phyloP scores from a whole-genome alignment of 768 basidiomycete genomes.

The Serendipita indica region DNA sequence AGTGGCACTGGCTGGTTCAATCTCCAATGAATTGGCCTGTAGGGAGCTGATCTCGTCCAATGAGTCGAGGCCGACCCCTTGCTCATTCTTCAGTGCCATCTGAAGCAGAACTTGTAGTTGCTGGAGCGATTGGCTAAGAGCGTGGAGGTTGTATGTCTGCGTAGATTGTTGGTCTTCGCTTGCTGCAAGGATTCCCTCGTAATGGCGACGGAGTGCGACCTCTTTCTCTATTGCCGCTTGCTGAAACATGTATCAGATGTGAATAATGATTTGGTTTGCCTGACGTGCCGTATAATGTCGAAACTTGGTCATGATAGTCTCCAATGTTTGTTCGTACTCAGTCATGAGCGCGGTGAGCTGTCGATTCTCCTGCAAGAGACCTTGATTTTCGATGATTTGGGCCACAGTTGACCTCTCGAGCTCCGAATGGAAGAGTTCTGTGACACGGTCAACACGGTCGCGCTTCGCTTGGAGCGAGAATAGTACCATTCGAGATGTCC shows the following conservation, averaged over 20 bases:
- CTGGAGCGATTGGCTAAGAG: background rate
- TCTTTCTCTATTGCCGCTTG: conserved; percentile 87
- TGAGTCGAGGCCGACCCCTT: background rate
- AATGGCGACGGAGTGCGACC: conserved; percentile 72
- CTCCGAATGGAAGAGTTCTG: conserved; percentile 87
- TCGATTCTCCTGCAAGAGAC: conserved; percentile 85
- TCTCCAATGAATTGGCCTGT: no score
- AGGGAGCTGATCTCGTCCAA: no score
- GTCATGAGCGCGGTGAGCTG: conserved; percentile 77
- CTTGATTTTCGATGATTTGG: conserved; percentile 86
- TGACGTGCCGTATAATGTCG: conserved; percentile 70
- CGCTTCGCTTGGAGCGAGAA: background rate
- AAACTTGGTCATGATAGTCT: conserved; percentile 94
- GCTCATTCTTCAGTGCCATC: background rate
- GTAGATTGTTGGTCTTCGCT: background rate
- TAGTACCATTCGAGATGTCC: conserved; percentile 9
- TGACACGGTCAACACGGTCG: background rate
- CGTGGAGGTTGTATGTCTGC: background rate
- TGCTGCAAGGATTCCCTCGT: conserved; percentile 56
- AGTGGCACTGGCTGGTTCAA: no score
- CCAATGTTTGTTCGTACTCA: conserved; percentile 89
- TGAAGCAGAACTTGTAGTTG: background rate
- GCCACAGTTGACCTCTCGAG: conserved; percentile 81
- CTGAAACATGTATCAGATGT: conserved; percentile 27
- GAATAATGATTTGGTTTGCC: background rate